phyloP scores from a whole-genome alignment of 2,329 filamentous ascomycete genomes.

The Phaeosphaeriaceae sp. region DNA sequence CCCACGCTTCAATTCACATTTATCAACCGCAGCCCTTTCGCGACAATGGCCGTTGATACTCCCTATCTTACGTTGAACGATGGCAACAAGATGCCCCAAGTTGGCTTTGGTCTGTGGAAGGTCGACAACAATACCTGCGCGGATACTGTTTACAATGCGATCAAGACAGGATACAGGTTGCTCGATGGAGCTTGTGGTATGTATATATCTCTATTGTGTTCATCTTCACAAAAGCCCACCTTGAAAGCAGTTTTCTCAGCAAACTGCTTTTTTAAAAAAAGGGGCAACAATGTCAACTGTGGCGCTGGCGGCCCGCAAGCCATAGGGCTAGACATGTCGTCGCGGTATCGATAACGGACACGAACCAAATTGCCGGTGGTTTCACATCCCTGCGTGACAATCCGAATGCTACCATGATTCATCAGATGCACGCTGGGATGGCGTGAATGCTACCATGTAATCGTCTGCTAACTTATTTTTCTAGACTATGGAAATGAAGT shows the following conservation, averaged over 20 bases:
- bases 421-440: slow-evolving; percentile 15
- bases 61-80: slow-evolving; percentile 43
- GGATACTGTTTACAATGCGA: slow-evolving; percentile 45
- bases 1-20: slow-evolving; percentile 4
- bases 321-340: slow-evolving; percentile 1
- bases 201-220: slow-evolving; percentile 8
- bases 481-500: slow-evolving; percentile 49
- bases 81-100: slow-evolving; percentile 46
- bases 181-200: slow-evolving; percentile 48
- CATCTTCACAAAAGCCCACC: no score
- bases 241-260: no score
- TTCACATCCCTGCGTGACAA: slow-evolving; percentile 17
- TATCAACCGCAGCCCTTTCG: slow-evolving; percentile 20
- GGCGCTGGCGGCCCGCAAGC: slow-evolving; percentile 8
- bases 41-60: slow-evolving; percentile 34
- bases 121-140: slow-evolving; percentile 41
- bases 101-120: slow-evolving; percentile 46
- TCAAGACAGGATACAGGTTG: slow-evolving; percentile 47
- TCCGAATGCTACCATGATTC: slow-evolving; percentile 18
- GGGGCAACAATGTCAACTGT: no score
- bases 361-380: slow-evolving; percentile 33
- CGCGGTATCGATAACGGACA: no score
- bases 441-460: background rate
- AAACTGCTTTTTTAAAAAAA: no score
- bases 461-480: slow-evolving; percentile 7